A percentile compares a stretch with the other conserved stretches of the same genome.
Evolutionary conservation across 164 flowering plant species (phyloP).

Genomic region (Nymphaea thermarum): DNA sequence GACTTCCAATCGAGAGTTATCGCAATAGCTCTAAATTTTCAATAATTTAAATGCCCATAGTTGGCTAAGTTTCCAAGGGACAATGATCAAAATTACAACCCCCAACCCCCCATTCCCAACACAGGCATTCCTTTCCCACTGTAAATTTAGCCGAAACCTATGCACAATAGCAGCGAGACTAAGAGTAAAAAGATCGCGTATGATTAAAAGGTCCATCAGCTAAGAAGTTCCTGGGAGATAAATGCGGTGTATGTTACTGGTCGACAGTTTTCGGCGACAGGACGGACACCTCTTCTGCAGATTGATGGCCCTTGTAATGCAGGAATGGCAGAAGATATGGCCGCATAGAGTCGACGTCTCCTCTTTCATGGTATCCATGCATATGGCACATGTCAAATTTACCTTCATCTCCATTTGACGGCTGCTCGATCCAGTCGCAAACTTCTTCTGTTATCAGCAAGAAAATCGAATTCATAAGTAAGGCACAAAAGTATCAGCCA

Average conservation of each 20-base stretch:
- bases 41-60: background rate
- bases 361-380: constrained; percentile 33
- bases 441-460: constrained; percentile 9
- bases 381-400: constrained; percentile 26
- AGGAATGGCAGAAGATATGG: constrained; percentile 39
- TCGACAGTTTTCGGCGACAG: constrained; percentile 25
- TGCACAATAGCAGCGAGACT: background rate
- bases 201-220: background rate
- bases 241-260: constrained; percentile 24
- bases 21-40: background rate
- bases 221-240: constrained; percentile 26
- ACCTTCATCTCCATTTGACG: constrained; percentile 5
- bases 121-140: background rate
- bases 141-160: background rate
- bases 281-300: constrained; percentile 33
- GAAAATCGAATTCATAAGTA: background rate
- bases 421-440: constrained; percentile 13
- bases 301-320: constrained; percentile 27
- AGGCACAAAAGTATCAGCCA: too few relatives aligned
- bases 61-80: background rate
- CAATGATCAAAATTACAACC: background rate
- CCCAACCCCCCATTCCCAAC: background rate
- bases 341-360: constrained; percentile 44
- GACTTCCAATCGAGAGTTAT: background rate
- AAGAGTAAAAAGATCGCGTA: background rate